Base-by-base conservation (phyloP, 805 yeast genomes). In the Starmerella sp. region DNA sequence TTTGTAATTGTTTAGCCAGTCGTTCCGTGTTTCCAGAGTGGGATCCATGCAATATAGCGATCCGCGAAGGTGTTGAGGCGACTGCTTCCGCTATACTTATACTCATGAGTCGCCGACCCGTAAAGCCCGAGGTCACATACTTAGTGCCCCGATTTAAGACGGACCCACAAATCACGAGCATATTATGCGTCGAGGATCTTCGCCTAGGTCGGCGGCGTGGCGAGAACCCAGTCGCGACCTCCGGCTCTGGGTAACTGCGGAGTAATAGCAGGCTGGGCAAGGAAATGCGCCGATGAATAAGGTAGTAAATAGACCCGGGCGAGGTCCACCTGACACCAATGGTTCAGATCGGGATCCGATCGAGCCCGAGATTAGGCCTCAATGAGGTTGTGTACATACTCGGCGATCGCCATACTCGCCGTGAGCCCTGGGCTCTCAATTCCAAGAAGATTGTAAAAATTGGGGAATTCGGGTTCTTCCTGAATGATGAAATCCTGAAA, bases 391-490 rank as follows among this genome's bases (percentile, higher is more conserved):
- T 66, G 68, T 15, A 89, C 95, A 62, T 84, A 76, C 63, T 83
- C 84, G 0, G 82, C 96, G 55, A 89, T 87, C 0, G 91, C 95
- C 81, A 86, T 72, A 4, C 89, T 73, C 0, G 93, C 70, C 2
- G 97, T 89, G 55, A 89, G 72, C 0, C 96, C 96, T 0, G 97
- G 97, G 63, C 93, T 84, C 66, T 89, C 97, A 13, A 89, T 88
- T 0, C 91, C 95, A 44, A 88, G 64, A 52, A 86, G 71, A 60
- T 86, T 89, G 32, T 88, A 77, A 63, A 87, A 89, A 1, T 95
- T 95, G 2, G 82, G 83, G 34, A 15, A 46, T 34, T 46, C 28
- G 62, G 76, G 80, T 60, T 86, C 93, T 63, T 84, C 79, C 52
- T 79, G 69, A 35, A 89, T 84, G 28, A 81, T 70, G 66, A 88